Percentiles rank a stretch among this genome's conserved stretches.
phyloP scores from a whole-genome alignment of 1,284 basidiomycete genomes.

The Ustilago bromivora region DNA sequence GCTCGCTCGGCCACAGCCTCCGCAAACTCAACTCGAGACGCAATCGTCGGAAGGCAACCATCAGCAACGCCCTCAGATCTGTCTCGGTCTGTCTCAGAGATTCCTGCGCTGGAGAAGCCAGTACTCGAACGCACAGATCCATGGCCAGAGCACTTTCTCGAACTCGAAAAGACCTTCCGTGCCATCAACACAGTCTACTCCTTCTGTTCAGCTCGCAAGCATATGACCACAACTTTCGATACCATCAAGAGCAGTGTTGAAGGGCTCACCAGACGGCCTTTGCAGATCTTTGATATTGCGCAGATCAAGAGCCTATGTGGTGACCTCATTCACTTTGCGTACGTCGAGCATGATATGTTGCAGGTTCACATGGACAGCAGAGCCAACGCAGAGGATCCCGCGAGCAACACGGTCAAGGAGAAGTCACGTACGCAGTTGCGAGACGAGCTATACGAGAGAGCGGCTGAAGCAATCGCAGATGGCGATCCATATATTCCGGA shows the following conservation, averaged over 20 bases:
- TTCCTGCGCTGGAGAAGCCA: slow-evolving; percentile 24
- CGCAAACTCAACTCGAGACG: slow-evolving; percentile 22
- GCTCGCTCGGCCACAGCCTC: slow-evolving; percentile 26
- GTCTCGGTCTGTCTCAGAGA: slow-evolving; percentile 23
- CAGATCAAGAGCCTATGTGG: slow-evolving; percentile 90
- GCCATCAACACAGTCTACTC: slow-evolving; percentile 90
- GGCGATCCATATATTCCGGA: slow-evolving; percentile 29
- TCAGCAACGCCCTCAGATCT: slow-evolving; percentile 31
- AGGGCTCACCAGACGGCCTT: slow-evolving; percentile 78
- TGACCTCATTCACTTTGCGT: slow-evolving; percentile 83
- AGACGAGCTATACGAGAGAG: slow-evolving; percentile 54
- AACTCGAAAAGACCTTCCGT: slow-evolving; percentile 73
- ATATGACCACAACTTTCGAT: slow-evolving; percentile 83
- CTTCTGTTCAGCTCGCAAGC: slow-evolving; percentile 85
- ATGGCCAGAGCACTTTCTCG: slow-evolving; percentile 70
- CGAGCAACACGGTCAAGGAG: slow-evolving; percentile 36
- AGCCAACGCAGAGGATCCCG: slow-evolving; percentile 36
- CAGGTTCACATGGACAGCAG: slow-evolving; percentile 73
- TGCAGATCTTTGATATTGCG: slow-evolving; percentile 82
- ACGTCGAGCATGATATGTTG: slow-evolving; percentile 78
- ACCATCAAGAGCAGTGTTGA: slow-evolving; percentile 83
- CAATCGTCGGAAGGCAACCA: slow-evolving; percentile 31
- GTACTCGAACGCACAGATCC: slow-evolving; percentile 42
- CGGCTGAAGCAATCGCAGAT: slow-evolving; percentile 30
- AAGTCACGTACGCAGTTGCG: slow-evolving; percentile 23